Evolutionary conservation across 148 eudicot species (phyloP), one percentile per base, ranked within the genome.

Genomic region (Cornus florida): DNA sequence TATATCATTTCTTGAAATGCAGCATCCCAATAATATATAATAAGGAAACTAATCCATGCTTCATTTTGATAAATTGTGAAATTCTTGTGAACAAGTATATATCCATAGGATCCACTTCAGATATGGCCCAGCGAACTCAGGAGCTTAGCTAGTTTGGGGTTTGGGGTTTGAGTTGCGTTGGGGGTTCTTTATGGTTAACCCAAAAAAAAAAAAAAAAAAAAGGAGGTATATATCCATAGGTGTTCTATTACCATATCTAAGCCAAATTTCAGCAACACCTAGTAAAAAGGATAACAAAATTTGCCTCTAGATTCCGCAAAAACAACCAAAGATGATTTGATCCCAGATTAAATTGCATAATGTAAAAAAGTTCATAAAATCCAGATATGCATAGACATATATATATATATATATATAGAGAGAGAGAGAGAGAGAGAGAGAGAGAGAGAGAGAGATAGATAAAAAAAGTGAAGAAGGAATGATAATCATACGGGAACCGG

Each of bases 401-500:
- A 28, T 28, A 28, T 28, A 28, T 28, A 28, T 28, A 9, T 6
- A 56, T 31, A 71, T 11, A 67, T 48, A 67, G 2, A 69, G 5
- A 28, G 46, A 68, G 0, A 50, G 19, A 79, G 14, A 32, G 7
- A 67, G 5, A 24, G 48, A 53, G 17, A 70, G 7, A 23, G 48
- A 31, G 8, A 76, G 65, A 74, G 46, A 68, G 0, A 53, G 19
- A 79, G 9, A 32, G 7, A 67, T 6, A 24, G 48, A 53, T 16
- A 70, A 9, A 23, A 39, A 31, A 6, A 76, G 65, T 71, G 32
- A 35, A 17, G 75, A n/a, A 3, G 62, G 19, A 16, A 23, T 56
- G 19, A 57, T 57, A 57, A 1, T 62, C 87, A 4, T 87, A 94
- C 98, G 98, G 72, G 97, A 91, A 67, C 98, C 98, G 46, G 97